Conservation (phyloP, 164 flowering plant species). For the Vitis rupestris region DNA sequence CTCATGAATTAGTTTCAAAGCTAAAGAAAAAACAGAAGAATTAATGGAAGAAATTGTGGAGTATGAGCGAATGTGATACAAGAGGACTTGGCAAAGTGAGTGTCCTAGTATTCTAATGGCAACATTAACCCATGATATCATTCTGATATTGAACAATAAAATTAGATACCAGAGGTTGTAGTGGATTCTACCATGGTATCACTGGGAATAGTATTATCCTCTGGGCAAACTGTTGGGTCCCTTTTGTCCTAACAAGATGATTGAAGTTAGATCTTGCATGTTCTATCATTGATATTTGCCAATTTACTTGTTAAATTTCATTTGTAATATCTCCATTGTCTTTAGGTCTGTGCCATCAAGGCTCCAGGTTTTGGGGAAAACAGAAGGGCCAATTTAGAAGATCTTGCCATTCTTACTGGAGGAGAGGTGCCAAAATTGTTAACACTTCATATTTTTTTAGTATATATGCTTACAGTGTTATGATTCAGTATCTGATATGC, state of each 20-base stretch:
- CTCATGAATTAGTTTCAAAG: too few relatives aligned
- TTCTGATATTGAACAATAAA: too few relatives aligned
- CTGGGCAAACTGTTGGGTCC: neutral
- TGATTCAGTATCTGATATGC: constrained; percentile 16
- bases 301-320: neutral
- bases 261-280: neutral
- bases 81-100: too few relatives aligned
- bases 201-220: too few relatives aligned
- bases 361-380: constrained; percentile 96
- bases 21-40: too few relatives aligned
- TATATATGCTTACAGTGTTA: constrained; percentile 3
- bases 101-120: too few relatives aligned
- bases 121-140: too few relatives aligned
- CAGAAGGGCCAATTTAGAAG: constrained; percentile 74
- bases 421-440: constrained; percentile 58
- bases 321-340: constrained; percentile 10
- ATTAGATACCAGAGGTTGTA: too few relatives aligned
- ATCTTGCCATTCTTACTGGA: constrained; percentile 82
- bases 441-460: neutral
- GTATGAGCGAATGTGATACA: too few relatives aligned
- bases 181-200: too few relatives aligned
- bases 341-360: constrained; percentile 83
- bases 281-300: neutral
- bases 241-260: neutral
- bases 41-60: too few relatives aligned